These are phyloP conservation scores for Cutaneotrichosporon sp. DNA, from an alignment of 1,284 basidiomycete species.

Conservation along the genomic window DNA sequence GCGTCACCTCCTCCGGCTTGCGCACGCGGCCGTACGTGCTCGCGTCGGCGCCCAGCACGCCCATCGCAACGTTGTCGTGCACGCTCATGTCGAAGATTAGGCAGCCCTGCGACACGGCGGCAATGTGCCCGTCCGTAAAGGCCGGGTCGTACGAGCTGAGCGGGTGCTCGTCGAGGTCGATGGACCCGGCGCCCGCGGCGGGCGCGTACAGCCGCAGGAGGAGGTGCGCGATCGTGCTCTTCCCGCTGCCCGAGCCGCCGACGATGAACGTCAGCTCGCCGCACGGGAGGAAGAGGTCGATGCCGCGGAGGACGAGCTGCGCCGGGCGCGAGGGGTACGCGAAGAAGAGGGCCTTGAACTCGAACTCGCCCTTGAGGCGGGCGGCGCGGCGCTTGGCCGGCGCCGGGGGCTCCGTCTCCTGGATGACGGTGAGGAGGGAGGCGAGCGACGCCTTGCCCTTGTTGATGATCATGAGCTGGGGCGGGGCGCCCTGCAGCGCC, in stretches of 20 bases:
- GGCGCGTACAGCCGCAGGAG: slow-evolving; percentile 77
- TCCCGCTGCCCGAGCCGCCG: slow-evolving; percentile 86
- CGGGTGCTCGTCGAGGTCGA: slow-evolving; percentile 81
- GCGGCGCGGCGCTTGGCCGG: neutral
- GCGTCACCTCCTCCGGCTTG: slow-evolving; percentile 58
- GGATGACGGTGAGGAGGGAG: slow-evolving; percentile 66
- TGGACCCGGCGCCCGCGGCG: slow-evolving; percentile 57
- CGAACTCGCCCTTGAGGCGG: slow-evolving; percentile 69
- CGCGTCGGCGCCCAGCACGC: slow-evolving; percentile 62
- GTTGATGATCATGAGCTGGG: slow-evolving; percentile 72
- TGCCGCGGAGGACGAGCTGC: slow-evolving; percentile 54
- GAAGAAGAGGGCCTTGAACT: slow-evolving; percentile 74
- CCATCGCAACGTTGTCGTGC: slow-evolving; percentile 87
- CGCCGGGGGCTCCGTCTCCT: slow-evolving; percentile 14
- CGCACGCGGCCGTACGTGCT: slow-evolving; percentile 35
- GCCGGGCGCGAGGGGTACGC: slow-evolving; percentile 77
- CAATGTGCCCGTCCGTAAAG: slow-evolving; percentile 73
- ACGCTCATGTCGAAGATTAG: slow-evolving; percentile 79
- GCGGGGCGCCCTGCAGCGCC: slow-evolving; percentile 71
- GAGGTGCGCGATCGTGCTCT: slow-evolving; percentile 85
- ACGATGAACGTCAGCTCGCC: slow-evolving; percentile 90
- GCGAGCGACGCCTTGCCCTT: slow-evolving; percentile 86
- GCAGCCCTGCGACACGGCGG: slow-evolving; percentile 73
- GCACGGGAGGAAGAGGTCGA: slow-evolving; percentile 68
- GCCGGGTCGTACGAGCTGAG: slow-evolving; percentile 71